Evolutionary conservation across 768 basidiomycete genomes (phyloP), one percentile per base, ranked within the genome.

Genomic region (Podaxis sp.): DNA sequence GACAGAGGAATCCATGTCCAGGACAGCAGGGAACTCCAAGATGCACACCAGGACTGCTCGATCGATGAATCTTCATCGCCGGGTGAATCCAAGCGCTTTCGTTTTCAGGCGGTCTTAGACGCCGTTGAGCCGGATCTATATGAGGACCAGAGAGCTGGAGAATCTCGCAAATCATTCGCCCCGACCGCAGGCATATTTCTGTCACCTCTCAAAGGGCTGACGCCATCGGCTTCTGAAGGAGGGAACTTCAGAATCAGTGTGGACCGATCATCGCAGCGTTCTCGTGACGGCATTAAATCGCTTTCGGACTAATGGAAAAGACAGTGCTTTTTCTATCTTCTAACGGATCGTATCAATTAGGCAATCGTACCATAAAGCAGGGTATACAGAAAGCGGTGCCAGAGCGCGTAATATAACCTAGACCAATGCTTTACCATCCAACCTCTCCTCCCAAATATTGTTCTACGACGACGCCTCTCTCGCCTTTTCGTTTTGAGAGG

Each of bases 401-500:
- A 57, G 33, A 59, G 28, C 63, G 46, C 54, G 53, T 59, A 52
- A 59, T 44, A 39, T 22, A 40, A 54, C 24, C 51, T 17, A 24
- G n/a, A 48, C 8, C 24, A 33, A 46, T 15, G 17, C 8, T 44
- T 80, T 71, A 94, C 88, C 88, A 93, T 1, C 87, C 89, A 12
- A 90, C 87, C 26, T 91, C 88, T 4, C 82, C 83, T 5, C 84
- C 82, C 3, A 73, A 74, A 71, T 87, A 96, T 0, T 81, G 79
- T 61, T 85, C 80, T 9, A 96, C 77, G 1, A 75, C 73, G 7
- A 96, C 75, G 3, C 79, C 75, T 5, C 70, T 75, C 64, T 85
- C 79, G 1, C 94, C 95, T 49, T 74, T 74, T 3, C 72, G 71
- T 74, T 96, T 99, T 55, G 80, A 75, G 40, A 98, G 73, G 8